phyloP scores from a whole-genome alignment of 306 rosid species.

The Cucumis sativus region DNA sequence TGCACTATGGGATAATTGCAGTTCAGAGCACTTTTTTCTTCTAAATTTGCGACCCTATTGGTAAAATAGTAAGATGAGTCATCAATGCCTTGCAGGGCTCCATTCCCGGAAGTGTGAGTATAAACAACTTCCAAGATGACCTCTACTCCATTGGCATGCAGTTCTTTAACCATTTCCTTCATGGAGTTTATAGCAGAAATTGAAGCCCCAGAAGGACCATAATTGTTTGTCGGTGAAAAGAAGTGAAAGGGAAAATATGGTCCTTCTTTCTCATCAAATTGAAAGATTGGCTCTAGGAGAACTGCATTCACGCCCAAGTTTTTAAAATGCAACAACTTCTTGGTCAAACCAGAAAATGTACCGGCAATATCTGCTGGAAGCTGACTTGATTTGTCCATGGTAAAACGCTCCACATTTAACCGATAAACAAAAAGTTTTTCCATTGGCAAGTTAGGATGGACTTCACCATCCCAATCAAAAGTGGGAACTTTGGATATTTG shows the following conservation, averaged over 20 bases:
- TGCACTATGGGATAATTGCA: slow-evolving; percentile 76
- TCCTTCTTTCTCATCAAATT: slow-evolving; percentile 57
- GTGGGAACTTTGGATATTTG: slow-evolving; percentile 40
- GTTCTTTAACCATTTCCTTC: slow-evolving; percentile 72
- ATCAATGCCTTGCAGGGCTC: slow-evolving; percentile 73
- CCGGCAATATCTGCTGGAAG: slow-evolving; percentile 52
- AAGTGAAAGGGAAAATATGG: slow-evolving; percentile 79
- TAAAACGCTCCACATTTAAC: slow-evolving; percentile 55
- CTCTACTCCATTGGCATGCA: slow-evolving; percentile 80
- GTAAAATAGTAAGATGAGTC: slow-evolving; percentile 43
- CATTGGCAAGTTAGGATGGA: slow-evolving; percentile 30
- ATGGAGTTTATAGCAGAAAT: slow-evolving; percentile 44
- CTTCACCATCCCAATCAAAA: slow-evolving; percentile 66
- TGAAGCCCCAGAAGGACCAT: slow-evolving; percentile 56
- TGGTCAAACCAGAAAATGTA: slow-evolving; percentile 66
- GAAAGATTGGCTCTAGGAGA: slow-evolving; percentile 69
- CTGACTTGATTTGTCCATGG: slow-evolving; percentile 52
- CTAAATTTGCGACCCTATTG: slow-evolving; percentile 22
- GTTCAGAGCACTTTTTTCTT: slow-evolving; percentile 34
- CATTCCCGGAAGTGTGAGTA: slow-evolving; percentile 51
- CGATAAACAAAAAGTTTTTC: slow-evolving; percentile 59
- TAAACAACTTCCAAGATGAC: slow-evolving; percentile 84
- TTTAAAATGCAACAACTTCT: slow-evolving; percentile 62
- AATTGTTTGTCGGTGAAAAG: slow-evolving; percentile 48
- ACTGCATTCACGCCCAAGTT: slow-evolving; percentile 69